phyloP scores from a whole-genome alignment of 2,329 filamentous ascomycete species.

The Aspergillus aculeatinus region DNA sequence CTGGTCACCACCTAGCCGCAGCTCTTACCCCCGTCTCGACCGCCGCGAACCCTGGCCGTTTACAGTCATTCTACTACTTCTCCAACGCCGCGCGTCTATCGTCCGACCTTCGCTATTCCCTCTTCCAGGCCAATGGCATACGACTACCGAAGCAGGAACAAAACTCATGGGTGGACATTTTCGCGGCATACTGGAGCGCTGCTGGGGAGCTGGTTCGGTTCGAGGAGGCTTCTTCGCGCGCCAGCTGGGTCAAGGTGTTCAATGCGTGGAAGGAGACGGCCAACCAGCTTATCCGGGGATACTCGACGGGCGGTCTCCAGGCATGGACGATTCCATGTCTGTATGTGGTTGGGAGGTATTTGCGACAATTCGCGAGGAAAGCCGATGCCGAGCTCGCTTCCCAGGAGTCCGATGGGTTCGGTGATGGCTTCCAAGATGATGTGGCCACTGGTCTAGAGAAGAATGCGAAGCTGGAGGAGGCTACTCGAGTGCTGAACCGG shows the following conservation, averaged over 20 bases:
- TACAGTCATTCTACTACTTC: conserved; percentile 69
- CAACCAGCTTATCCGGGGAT: conserved; percentile 74
- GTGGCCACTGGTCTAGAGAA: conserved; percentile 73
- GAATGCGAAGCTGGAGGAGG: conserved; percentile 85
- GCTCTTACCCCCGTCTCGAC: conserved; percentile 72
- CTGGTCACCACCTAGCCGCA: conserved; percentile 72
- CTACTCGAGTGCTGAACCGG: conserved; percentile 83
- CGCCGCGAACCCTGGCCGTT: conserved; percentile 59
- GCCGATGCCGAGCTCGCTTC: conserved; percentile 71
- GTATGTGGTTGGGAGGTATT: conserved; percentile 81
- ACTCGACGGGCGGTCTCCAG: conserved; percentile 71
- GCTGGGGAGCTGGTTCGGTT: conserved; percentile 69
- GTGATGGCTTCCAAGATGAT: conserved; percentile 70
- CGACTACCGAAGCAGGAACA: conserved; percentile 66
- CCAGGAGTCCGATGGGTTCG: conserved; percentile 49
- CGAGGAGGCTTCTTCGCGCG: conserved; percentile 52
- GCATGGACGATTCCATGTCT: conserved; percentile 92
- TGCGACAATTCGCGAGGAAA: conserved; percentile 84
- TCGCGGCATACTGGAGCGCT: conserved; percentile 79
- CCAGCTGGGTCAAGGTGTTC: conserved; percentile 81
- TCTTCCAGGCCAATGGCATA: conserved; percentile 62
- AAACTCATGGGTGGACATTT: conserved; percentile 84
- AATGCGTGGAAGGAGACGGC: conserved; percentile 85
- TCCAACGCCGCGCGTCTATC: conserved; percentile 66
- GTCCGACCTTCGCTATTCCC: conserved; percentile 66